Evolutionary conservation across 805 yeast species (phyloP).

Genomic region (Nakazawaea holstii): DNA sequence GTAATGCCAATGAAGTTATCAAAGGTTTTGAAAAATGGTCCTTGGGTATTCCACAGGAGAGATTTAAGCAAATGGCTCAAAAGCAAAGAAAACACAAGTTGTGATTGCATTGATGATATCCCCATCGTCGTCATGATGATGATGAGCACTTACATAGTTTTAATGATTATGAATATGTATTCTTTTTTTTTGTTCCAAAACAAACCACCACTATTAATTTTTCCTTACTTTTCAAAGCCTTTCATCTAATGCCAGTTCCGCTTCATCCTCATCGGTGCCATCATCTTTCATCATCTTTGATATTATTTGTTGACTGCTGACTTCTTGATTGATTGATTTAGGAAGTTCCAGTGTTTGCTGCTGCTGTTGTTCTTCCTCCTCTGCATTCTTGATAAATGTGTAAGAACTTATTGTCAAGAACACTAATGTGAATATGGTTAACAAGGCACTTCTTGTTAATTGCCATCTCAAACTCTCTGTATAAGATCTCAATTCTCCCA

Average conservation of each 20-base stretch:
- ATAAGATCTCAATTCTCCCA: slow-evolving; percentile 77
- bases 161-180: no score
- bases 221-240: no score
- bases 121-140: not conserved
- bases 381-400: slow-evolving; percentile 31
- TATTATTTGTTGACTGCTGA: slow-evolving; percentile 24
- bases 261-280: slow-evolving; percentile 48
- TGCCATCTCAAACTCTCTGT: slow-evolving; percentile 92
- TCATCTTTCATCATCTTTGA: slow-evolving; percentile 37
- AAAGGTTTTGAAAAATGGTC: slow-evolving; percentile 69
- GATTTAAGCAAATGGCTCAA: slow-evolving; percentile 51
- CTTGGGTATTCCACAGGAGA: slow-evolving; percentile 64
- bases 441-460: slow-evolving; percentile 80
- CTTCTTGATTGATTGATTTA: slow-evolving; percentile 32
- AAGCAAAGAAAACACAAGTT: slow-evolving; percentile 60
- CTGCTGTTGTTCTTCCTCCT: slow-evolving; percentile 22
- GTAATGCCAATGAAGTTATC: slow-evolving; percentile 61
- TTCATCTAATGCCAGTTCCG: slow-evolving; percentile 25
- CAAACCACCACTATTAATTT: no score
- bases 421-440: slow-evolving; percentile 66
- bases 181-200: no score
- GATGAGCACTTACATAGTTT: no score
- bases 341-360: slow-evolving; percentile 14
- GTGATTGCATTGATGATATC: no score
- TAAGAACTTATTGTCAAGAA: slow-evolving; percentile 54